phyloP scores from a whole-genome alignment of 495 filamentous ascomycete genomes.

The Trichoderma reesei region DNA sequence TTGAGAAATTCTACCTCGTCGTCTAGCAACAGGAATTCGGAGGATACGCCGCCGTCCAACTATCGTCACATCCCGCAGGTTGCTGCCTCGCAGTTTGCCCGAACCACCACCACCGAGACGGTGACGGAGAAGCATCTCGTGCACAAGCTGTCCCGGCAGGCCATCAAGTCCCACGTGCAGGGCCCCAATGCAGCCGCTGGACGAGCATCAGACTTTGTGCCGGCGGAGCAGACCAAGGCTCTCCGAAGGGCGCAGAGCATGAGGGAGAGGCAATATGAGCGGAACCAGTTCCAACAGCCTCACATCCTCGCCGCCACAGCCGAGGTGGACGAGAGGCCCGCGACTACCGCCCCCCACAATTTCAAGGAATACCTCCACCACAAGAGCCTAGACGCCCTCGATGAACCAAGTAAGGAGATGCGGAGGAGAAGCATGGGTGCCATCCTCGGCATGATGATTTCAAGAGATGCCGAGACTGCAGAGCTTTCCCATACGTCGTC shows the following conservation, averaged over 20 bases:
- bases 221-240: constrained; percentile 12
- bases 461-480: constrained; percentile 6
- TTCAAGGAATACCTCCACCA: constrained; percentile 13
- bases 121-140: constrained; percentile 25
- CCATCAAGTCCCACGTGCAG: constrained; percentile 25
- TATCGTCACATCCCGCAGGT: constrained; percentile 34
- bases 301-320: constrained; percentile 16
- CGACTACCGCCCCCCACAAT: constrained; percentile 13
- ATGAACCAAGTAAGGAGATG: not conserved
- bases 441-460: constrained; percentile 14
- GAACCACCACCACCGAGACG: constrained; percentile 33
- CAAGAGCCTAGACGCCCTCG: not conserved
- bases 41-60: constrained; percentile 12
- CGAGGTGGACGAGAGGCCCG: constrained; percentile 17
- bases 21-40: constrained; percentile 3
- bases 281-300: constrained; percentile 27
- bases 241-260: constrained; percentile 16
- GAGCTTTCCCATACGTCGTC: constrained; percentile 10
- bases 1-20: constrained; percentile 1
- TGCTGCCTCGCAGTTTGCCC: constrained; percentile 39
- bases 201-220: constrained; percentile 1
- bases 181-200: constrained; percentile 10
- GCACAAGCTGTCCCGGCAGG: constrained; percentile 24
- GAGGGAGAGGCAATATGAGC: constrained; percentile 18
- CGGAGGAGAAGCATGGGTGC: constrained; percentile 18